Evolutionary conservation across 2,329 filamentous ascomycete species (phyloP).

Genomic region (Xylaria sp.): DNA sequence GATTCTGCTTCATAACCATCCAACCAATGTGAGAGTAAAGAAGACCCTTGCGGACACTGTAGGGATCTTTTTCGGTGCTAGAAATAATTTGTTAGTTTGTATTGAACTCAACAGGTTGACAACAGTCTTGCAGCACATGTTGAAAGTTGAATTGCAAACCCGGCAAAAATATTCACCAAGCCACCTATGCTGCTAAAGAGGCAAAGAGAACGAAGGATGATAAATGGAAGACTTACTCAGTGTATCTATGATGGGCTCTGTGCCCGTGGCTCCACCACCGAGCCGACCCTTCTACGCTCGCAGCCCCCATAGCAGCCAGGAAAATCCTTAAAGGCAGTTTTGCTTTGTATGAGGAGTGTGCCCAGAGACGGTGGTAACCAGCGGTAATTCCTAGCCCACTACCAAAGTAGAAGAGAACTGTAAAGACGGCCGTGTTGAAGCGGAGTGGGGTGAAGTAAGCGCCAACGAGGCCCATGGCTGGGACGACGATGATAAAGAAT

Average conservation of each 20-base stretch:
- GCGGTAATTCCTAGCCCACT: conserved; percentile 45
- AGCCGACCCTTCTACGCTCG: conserved; percentile 55
- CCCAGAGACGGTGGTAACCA: conserved; percentile 48
- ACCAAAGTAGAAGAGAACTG: conserved; percentile 51
- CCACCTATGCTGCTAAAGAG: no score
- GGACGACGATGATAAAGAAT: conserved; percentile 78
- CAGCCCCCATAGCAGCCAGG: conserved; percentile 53
- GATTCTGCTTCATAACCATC: conserved; percentile 62
- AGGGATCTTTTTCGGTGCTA: conserved; percentile 56
- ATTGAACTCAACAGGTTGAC: no score
- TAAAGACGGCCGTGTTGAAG: conserved; percentile 45
- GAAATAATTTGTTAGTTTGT: background rate
- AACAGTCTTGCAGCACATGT: no score
- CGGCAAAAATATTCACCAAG: no score
- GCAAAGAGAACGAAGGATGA: background rate
- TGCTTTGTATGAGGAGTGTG: conserved; percentile 54
- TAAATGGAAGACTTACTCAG: conserved; percentile 42
- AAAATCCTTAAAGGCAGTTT: conserved; percentile 51
- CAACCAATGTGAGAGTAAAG: conserved; percentile 57
- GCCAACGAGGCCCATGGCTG: conserved; percentile 73
- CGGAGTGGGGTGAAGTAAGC: conserved; percentile 74
- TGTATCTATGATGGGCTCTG: conserved; percentile 58
- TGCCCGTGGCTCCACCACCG: conserved; percentile 57
- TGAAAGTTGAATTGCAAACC: no score
- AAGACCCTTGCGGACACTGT: conserved; percentile 57